phyloP scores from a whole-genome alignment of 179 eudicot genomes.

The Heliamphora pulchella region DNA sequence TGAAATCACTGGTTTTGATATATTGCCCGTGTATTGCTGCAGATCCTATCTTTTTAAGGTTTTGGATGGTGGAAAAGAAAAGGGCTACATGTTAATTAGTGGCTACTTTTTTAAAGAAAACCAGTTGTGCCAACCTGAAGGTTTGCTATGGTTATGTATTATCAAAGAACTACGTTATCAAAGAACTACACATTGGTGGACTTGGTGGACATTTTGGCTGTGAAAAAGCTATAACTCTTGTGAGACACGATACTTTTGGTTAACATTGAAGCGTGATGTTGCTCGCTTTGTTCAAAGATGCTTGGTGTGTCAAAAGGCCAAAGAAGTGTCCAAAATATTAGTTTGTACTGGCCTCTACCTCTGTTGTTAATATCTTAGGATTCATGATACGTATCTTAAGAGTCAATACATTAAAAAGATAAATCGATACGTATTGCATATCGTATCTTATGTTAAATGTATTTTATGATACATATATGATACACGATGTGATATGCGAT shows the following conservation, averaged over 20 bases:
- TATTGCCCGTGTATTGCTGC: background rate
- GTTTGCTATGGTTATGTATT: background rate
- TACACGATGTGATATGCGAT: too few species aligned
- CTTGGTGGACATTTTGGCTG: slow-evolving; percentile 8
- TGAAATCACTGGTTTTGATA: background rate
- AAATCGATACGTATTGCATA: too few species aligned
- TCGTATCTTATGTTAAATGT: too few species aligned
- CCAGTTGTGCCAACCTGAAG: background rate
- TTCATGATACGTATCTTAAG: too few species aligned
- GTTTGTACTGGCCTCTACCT: background rate
- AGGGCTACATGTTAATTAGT: background rate
- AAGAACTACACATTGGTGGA: background rate
- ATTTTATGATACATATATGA: too few species aligned
- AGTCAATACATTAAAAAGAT: too few species aligned
- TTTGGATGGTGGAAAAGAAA: background rate
- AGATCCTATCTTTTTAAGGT: background rate
- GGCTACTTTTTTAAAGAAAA: background rate
- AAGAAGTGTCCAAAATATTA: slow-evolving; percentile 1
- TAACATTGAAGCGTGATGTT: background rate
- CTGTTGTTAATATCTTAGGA: too few species aligned
- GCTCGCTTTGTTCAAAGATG: background rate
- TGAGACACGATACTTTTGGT: background rate
- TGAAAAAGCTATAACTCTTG: background rate
- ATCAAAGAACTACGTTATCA: background rate
- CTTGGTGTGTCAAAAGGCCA: slow-evolving; percentile 6